A percentile compares a stretch with the other conserved stretches of the same genome.
phyloP scores from a whole-genome alignment of 495 filamentous ascomycete genomes.

The Darksidea phi region DNA sequence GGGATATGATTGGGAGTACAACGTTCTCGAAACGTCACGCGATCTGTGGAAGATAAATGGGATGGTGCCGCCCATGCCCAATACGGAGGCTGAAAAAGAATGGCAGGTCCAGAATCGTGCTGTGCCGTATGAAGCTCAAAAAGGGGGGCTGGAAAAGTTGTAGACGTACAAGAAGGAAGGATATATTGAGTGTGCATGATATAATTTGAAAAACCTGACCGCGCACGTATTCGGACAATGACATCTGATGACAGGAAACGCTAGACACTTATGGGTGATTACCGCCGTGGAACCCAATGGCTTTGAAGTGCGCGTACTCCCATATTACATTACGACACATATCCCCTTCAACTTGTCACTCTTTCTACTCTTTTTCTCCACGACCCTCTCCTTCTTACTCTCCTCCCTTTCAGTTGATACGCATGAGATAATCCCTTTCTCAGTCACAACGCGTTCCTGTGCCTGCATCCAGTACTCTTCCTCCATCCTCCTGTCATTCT shows the following conservation, averaged over 20 bases:
- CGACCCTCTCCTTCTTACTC: background rate
- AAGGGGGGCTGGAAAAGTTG: slow-evolving; percentile 13
- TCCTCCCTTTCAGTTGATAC: slow-evolving; percentile 4
- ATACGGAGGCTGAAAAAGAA: slow-evolving; percentile 26
- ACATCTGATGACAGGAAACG: too few relatives aligned
- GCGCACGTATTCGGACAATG: too few relatives aligned
- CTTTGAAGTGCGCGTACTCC: too few relatives aligned
- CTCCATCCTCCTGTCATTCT: slow-evolving; percentile 5
- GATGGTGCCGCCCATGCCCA: slow-evolving; percentile 29
- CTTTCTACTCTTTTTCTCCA: slow-evolving; percentile 11
- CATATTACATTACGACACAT: slow-evolving; percentile 20
- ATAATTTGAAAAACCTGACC: too few relatives aligned
- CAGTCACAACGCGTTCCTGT: slow-evolving; percentile 15
- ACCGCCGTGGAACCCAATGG: too few relatives aligned
- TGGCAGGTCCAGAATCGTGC: slow-evolving; percentile 29
- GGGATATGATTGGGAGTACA: slow-evolving; percentile 47
- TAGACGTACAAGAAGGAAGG: background rate
- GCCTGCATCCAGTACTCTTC: slow-evolving; percentile 13
- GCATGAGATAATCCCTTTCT: background rate
- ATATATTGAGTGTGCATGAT: too few relatives aligned
- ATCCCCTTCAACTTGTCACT: slow-evolving; percentile 5
- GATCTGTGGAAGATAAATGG: slow-evolving; percentile 36
- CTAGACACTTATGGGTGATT: too few relatives aligned
- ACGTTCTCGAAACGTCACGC: slow-evolving; percentile 43
- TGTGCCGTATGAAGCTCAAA: slow-evolving; percentile 15